Evolutionary conservation across 164 flowering plant genomes (phyloP).

Genomic region (Vitis cinerea): DNA sequence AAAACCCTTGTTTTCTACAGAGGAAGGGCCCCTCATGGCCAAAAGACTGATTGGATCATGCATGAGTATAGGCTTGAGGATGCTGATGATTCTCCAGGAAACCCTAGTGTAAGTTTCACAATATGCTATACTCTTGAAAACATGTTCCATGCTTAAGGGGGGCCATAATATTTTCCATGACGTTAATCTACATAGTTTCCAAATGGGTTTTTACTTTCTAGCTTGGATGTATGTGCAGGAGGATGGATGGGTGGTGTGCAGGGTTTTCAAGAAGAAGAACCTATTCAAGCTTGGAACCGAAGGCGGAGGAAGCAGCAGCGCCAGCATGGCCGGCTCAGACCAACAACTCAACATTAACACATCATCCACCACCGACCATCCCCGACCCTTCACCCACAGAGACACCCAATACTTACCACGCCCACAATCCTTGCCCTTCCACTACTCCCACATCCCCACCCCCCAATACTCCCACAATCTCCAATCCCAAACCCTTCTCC

Average conservation of each 20-base stretch:
- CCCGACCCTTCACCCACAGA: constrained; percentile 24
- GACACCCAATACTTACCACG: constrained; percentile 22
- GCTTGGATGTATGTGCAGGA: constrained; percentile 42
- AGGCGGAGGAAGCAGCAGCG: constrained; percentile 14
- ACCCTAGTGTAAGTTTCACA: constrained; percentile 11
- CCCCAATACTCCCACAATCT: too few species aligned
- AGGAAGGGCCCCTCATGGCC: constrained; percentile 97
- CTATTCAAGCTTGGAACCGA: constrained; percentile 63
- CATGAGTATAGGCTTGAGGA: constrained; percentile 95
- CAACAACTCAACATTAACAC: constrained; percentile 22
- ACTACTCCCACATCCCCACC: constrained; percentile 1
- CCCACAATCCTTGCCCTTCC: constrained; percentile 35
- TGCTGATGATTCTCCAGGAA: constrained; percentile 53
- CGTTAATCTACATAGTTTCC: too few species aligned
- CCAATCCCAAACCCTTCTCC: constrained; percentile 27
- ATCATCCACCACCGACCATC: constrained; percentile 19
- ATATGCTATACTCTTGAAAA: too few species aligned
- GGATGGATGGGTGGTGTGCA: constrained; percentile 95
- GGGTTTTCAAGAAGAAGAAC: constrained; percentile 92
- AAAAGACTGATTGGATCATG: constrained; percentile 97
- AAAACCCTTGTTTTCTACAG: constrained; percentile 90
- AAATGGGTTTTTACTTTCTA: not conserved
- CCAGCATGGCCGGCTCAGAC: constrained; percentile 18
- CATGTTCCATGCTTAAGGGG: too few species aligned
- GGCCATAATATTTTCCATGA: too few species aligned